Base-by-base conservation (phyloP, 257 asterid species). In the Euphrasia confusa region DNA sequence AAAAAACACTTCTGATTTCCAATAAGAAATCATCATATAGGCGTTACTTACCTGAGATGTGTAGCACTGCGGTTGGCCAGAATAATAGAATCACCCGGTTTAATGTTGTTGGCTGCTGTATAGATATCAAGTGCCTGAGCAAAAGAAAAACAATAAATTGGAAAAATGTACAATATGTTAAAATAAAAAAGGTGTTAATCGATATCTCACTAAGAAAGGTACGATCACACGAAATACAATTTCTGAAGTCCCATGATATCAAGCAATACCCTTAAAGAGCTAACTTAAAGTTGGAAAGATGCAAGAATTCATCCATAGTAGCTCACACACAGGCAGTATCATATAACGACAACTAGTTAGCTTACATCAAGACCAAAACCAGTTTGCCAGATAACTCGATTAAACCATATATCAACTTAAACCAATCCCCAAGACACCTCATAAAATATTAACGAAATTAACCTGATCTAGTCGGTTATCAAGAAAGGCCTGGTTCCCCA, bases 1-100 rank as follows among this genome's bases (percentile, higher is more conserved):
- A 28, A 44, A 9, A 30, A 30, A 30, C 4, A 30, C 32, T 10
- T 35, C 57, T 50, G 45, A 28, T 24, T 64, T 28, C n/a, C 57
- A 66, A 52, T 18, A 6, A 67, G 52, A 26, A 50, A 27, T 26
- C 1, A 44, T 64, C 1, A 44, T 64, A 47, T 58, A 50, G 24
- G 32, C 27, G 53, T 64, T 21, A 40, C 64, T 45, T 59, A 93
- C 99, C 87, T 81, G 54, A 93, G 90, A 81, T 93, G 82, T 50
- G 99, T 81, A 68, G 84, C 76, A 61, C 96, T 87, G 66, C 99
- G 80, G 76, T 87, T 93, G 75, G 87, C 77, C 32, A 93, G 87
- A 66, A 89, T 78, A 64, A 81, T 61, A 18, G 84, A 77, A 79
- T 93, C 89, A 39, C 75, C 76, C 17, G 94, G 90, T 79, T 79